Evolutionary conservation across 805 yeast species (phyloP).

Genomic region (Wickerhamiella dianesei): DNA sequence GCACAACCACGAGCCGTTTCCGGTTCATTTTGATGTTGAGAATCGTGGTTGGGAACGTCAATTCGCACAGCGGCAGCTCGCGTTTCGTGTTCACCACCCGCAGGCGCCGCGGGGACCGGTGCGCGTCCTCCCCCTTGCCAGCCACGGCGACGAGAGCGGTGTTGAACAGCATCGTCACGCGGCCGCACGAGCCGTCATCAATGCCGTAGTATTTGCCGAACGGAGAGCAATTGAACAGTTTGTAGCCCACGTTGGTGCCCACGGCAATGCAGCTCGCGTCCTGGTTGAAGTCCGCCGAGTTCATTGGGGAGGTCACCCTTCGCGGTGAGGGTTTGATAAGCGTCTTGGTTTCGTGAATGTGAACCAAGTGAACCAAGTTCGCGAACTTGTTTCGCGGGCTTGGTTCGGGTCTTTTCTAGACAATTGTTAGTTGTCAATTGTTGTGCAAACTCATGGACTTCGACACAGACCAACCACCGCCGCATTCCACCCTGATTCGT

Average conservation of each 20-base stretch:
- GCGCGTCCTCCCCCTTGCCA: constrained; percentile 58
- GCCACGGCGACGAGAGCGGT: constrained; percentile 79
- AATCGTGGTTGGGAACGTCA: constrained; percentile 69
- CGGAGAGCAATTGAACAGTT: constrained; percentile 78
- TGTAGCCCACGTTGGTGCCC: constrained; percentile 51
- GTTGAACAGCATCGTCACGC: constrained; percentile 81
- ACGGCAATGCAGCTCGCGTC: constrained; percentile 72
- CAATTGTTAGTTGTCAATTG: no score
- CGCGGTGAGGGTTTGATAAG: no score
- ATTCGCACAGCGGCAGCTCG: constrained; percentile 63
- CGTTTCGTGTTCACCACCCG: constrained; percentile 69
- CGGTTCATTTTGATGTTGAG: constrained; percentile 66
- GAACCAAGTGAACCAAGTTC: no score
- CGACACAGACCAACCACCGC: no score
- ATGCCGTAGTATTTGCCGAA: constrained; percentile 55
- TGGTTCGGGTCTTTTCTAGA: no score
- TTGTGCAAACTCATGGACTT: no score
- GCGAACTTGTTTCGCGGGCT: no score
- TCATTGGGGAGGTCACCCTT: neutral
- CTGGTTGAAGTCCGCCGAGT: constrained; percentile 52
- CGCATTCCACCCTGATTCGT: no score
- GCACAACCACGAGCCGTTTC: constrained; percentile 61
- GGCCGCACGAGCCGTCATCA: constrained; percentile 31
- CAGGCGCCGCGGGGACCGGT: constrained; percentile 58
- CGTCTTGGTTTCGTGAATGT: no score